Percentiles rank a stretch among this genome's conserved stretches.
Conservation (phyloP, 169 alveolate species). For the Pseudocohnilembus persalinus region DNA sequence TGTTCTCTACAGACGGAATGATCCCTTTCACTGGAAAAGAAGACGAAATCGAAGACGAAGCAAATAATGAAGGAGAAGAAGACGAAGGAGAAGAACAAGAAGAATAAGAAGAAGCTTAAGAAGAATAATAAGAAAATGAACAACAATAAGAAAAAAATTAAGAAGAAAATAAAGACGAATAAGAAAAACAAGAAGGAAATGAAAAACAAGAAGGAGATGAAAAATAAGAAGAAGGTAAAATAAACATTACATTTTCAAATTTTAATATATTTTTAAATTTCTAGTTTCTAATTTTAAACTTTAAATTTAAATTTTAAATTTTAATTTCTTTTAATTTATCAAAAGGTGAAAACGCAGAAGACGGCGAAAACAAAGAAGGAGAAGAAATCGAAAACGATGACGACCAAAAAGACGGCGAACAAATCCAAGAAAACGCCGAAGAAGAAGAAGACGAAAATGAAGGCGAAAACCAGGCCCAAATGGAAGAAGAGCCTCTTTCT, state of each 20-base stretch:
- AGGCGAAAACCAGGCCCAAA: constrained; percentile 73
- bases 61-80: constrained; percentile 37
- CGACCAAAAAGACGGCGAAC: constrained; percentile 55
- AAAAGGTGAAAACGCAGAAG: constrained; percentile 54
- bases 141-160: constrained; percentile 49
- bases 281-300: too few relatives aligned
- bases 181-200: constrained; percentile 29
- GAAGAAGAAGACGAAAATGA: constrained; percentile 72
- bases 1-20: constrained; percentile 49
- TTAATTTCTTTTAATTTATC: too few relatives aligned
- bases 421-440: constrained; percentile 51
- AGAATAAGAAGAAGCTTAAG: constrained; percentile 39
- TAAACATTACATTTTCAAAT: too few relatives aligned
- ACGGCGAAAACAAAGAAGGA: constrained; percentile 42
- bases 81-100: constrained; percentile 61
- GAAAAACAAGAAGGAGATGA: constrained; percentile 17
- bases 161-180: constrained; percentile 31
- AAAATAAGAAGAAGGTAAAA: constrained; percentile 53
- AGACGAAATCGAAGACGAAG: constrained; percentile 62
- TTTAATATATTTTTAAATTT: too few relatives aligned
- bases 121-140: constrained; percentile 32
- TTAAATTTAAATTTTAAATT: too few relatives aligned
- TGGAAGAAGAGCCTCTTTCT: constrained; percentile 53
- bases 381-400: constrained; percentile 36
- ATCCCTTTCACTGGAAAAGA: constrained; percentile 71